These are phyloP conservation scores for Talaromyces sp. DNA, from an alignment of 2,329 filamentous ascomycete species.

Conservation along the genomic window DNA sequence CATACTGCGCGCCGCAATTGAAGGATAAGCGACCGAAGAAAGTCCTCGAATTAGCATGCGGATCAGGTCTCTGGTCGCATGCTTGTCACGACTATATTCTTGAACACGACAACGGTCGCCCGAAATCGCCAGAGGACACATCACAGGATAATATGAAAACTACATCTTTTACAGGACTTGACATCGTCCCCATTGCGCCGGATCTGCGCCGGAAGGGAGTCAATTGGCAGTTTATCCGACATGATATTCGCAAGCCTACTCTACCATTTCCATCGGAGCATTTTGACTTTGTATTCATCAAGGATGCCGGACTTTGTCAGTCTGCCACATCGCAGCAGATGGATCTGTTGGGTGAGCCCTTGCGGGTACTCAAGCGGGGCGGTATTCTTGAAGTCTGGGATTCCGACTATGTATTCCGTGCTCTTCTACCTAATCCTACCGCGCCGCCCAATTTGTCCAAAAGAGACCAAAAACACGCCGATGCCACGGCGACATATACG, in stretches of 20 bases:
- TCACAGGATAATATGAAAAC: slow-evolving; percentile 39
- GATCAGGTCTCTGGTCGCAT: slow-evolving; percentile 83
- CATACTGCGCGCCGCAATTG: slow-evolving; percentile 68
- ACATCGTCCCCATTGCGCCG: slow-evolving; percentile 70
- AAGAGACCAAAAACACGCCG: slow-evolving; percentile 61
- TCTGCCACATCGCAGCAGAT: slow-evolving; percentile 54
- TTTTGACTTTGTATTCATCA: slow-evolving; percentile 85
- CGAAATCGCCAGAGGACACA: neutral
- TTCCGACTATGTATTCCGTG: slow-evolving; percentile 76
- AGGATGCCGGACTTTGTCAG: slow-evolving; percentile 72
- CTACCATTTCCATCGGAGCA: slow-evolving; percentile 75
- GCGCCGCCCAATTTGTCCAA: slow-evolving; percentile 55
- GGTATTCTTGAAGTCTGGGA: slow-evolving; percentile 88
- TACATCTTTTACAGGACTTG: slow-evolving; percentile 73
- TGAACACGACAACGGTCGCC: slow-evolving; percentile 56
- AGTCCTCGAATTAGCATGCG: slow-evolving; percentile 83
- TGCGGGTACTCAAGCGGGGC: slow-evolving; percentile 71
- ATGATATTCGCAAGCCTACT: slow-evolving; percentile 72
- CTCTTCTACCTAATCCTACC: slow-evolving; percentile 73
- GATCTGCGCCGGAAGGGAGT: slow-evolving; percentile 67
- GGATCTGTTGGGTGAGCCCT: slow-evolving; percentile 64
- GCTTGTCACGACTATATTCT: slow-evolving; percentile 76
- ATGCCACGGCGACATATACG: slow-evolving; percentile 72
- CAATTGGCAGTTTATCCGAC: slow-evolving; percentile 83
- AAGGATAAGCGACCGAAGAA: slow-evolving; percentile 65